These are phyloP conservation scores for Tricholoma sp. DNA, from an alignment of 768 basidiomycete species.

Conservation along the genomic window DNA sequence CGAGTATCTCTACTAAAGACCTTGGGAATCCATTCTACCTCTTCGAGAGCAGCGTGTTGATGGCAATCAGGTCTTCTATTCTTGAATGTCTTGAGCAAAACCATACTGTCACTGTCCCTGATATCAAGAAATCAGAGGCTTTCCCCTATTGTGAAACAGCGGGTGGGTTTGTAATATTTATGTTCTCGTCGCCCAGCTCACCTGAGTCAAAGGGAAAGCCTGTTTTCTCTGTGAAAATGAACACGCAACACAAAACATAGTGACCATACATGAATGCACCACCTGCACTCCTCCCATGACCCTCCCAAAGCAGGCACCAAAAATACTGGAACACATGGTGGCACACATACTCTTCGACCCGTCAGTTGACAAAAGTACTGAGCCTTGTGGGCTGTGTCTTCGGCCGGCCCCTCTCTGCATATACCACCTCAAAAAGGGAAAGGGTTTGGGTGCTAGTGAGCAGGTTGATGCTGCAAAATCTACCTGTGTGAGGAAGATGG, in stretches of 20 bases:
- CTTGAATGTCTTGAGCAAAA: not conserved
- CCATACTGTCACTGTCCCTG: not conserved
- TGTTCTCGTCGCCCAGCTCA: not conserved
- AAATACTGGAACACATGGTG: conserved; percentile 22
- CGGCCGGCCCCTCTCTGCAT: conserved; percentile 13
- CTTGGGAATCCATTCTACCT: not conserved
- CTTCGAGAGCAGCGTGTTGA: not conserved
- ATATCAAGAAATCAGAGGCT: not conserved
- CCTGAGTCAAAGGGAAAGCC: not conserved
- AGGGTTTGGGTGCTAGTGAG: conserved; percentile 10
- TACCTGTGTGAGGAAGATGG: conserved; percentile 15
- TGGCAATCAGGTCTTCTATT: not conserved
- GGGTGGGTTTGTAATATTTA: not conserved
- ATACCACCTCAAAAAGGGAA: conserved; percentile 19
- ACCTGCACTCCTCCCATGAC: conserved; percentile 7
- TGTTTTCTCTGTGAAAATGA: not conserved
- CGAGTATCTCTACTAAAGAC: not conserved
- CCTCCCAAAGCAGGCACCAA: conserved; percentile 13
- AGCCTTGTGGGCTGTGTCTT: conserved; percentile 24
- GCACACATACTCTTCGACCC: conserved; percentile 23
- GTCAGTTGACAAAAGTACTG: conserved; percentile 2
- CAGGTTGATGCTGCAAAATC: conserved; percentile 9
- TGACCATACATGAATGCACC: not conserved
- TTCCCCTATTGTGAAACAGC: not conserved
- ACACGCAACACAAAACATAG: not conserved